phyloP scores from a whole-genome alignment of 352 stramenopile genomes.

The Pythium biforme region DNA sequence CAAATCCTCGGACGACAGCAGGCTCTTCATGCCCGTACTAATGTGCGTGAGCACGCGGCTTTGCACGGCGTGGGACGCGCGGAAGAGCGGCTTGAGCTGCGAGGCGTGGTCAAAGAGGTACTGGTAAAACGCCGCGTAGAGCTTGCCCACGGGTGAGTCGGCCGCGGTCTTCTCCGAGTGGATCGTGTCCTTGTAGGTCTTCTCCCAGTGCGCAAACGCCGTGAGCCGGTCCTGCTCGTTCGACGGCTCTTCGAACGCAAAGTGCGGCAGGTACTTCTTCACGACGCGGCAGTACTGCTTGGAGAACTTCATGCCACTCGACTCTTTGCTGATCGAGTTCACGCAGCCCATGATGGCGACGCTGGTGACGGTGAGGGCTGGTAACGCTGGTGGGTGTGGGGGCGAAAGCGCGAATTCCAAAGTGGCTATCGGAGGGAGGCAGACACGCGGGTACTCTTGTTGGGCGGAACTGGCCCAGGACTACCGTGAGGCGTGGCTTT shows the following conservation, averaged over 20 bases:
- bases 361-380: background rate
- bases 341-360: constrained; percentile 20
- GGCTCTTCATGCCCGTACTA: constrained; percentile 63
- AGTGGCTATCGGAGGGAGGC: too few relatives aligned
- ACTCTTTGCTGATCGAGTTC: constrained; percentile 10
- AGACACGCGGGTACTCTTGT: background rate
- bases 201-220: constrained; percentile 65
- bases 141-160: constrained; percentile 44
- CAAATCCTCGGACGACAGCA: constrained; percentile 57
- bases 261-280: constrained; percentile 60
- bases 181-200: constrained; percentile 68
- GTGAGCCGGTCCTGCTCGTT: constrained; percentile 47
- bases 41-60: constrained; percentile 71
- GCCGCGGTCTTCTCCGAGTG: constrained; percentile 49
- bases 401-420: background rate
- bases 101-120: constrained; percentile 60
- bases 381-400: background rate
- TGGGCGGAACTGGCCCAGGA: background rate
- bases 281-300: constrained; percentile 69
- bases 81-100: constrained; percentile 67
- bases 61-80: constrained; percentile 62
- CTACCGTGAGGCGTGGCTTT: too few relatives aligned
- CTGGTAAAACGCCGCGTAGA: constrained; percentile 69
- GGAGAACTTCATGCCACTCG: constrained; percentile 38
- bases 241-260: constrained; percentile 47